Evolutionary conservation across 2,329 filamentous ascomycete species (phyloP), one percentile per base, ranked within the genome.

Genomic region (Davidsoniella neocaledoniae): DNA sequence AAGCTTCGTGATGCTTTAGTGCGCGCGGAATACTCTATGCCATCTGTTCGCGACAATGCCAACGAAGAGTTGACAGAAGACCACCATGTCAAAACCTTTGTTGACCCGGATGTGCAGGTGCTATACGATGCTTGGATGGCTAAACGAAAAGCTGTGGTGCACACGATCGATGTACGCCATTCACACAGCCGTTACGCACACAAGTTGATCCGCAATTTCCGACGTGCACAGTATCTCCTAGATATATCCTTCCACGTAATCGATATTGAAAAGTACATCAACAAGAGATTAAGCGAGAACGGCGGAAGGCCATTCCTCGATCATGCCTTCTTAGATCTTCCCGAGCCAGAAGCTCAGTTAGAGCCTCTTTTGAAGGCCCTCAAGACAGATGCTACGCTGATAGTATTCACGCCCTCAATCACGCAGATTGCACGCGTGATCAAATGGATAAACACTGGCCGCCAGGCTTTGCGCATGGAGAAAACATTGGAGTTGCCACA

Each of bases 171-270:
- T 57, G 69, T 76, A 39, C 78, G 74, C 2, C 58, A 67, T 10
- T 72, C 72, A 41, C 76, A 83, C 64, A 79, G 80, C 4, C 64
- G 67, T 12, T 74, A 79, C 55, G 85, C 85, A 0, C 68, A 77
- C 55, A 72, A 71, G 49, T 70, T 82, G 17, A 72, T 90, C 4
- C 66, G 71, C 23, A 73, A 77, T 16, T 91, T 85, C 61, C 74
- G 79, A 6, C 69, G 74, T 19, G 83, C 82, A 1, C 70, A 84
- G 49, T 91, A 91, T 62, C 70, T 74, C 21, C 67, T 71, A 21
- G 74, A 84, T 55, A 68, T 88, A 48, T 79, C 87, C 59, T 90
- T 90, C 59, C 79, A 90, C 61, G 70, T 82, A 45, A 77, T 77
- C 37, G 72, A 75, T 29, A 75, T 86, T 4, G 70, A 73, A 33